Evolutionary conservation across 2,329 filamentous ascomycete genomes (phyloP), one percentile per base, ranked within the genome.

Genomic region (Aureobasidium pullulans): DNA sequence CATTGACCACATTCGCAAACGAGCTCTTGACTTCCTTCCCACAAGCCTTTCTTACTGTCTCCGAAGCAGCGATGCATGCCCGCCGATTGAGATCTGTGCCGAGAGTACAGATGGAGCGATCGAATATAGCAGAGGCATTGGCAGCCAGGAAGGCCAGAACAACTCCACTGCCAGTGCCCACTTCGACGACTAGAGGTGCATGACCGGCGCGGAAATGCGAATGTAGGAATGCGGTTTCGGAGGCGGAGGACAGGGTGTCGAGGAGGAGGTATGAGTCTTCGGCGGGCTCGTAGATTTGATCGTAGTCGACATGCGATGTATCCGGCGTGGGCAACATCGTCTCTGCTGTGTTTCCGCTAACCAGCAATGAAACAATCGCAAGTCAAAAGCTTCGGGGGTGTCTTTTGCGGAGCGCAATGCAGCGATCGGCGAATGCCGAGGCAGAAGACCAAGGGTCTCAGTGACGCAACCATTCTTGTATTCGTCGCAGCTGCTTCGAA

Each of bases 251-350:
- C 46, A 99, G 81, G 0, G 92, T 96, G 75, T 99, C 93, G 32
- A 99, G 84, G 50, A 99, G 82, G 46, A 99, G 83, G 71, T 90
- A 99, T 5, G 92, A 96, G 76, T 99, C 94, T 75, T 99, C 94
- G 10, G 93, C 88, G 37, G 94, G 94, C 70, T 96, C 92, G 75
- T 99, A 99, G 66, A 97, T 86, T 59, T 87, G 85, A 72, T 89
- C 84, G 75, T 92, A 96, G 58, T 87, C 84, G 61, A 97, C 89
- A 76, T 99, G 94, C 23, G 89, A 89, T 2, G 94, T 99, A 60
- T 90, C 89, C 13, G 94, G 94, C 1, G 94, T 99, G 9, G 93
- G 92, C 31, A 99, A 84, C 92, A 96, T 96, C 32, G 15, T 47
- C n/a, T 5, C 6, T 56, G 47, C 23, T 40, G 16, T 54, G 28